Conservation (phyloP, 2,329 filamentous ascomycete species). For the Claviceps sp. region DNA sequence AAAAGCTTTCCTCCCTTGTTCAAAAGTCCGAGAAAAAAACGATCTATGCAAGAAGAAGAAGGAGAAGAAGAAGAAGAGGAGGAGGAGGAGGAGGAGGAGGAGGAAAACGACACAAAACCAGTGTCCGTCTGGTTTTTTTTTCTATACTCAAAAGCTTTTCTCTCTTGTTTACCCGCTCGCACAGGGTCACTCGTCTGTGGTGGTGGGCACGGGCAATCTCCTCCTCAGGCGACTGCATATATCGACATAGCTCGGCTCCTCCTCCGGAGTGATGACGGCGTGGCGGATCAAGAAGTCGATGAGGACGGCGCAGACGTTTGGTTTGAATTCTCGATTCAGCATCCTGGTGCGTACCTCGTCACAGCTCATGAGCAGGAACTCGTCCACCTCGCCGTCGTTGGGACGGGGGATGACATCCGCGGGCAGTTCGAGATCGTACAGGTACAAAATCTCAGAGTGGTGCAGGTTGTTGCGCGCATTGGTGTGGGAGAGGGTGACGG, state of each 20-base stretch:
- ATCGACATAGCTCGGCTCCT: slow-evolving; percentile 59
- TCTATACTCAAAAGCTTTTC: no score
- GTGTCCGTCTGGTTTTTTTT: no score
- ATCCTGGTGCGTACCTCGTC: slow-evolving; percentile 46
- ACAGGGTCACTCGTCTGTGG: slow-evolving; percentile 8
- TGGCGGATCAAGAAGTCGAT: slow-evolving; percentile 74
- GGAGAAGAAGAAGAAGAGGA: no score
- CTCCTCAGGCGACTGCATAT: slow-evolving; percentile 39
- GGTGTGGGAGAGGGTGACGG: slow-evolving; percentile 21
- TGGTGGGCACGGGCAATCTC: slow-evolving; percentile 26
- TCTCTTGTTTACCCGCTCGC: no score
- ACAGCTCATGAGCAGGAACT: slow-evolving; percentile 56
- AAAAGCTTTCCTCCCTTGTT: no score
- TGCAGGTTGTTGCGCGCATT: slow-evolving; percentile 15
- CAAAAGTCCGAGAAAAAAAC: no score
- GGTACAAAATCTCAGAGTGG: slow-evolving; percentile 39
- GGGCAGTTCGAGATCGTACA: slow-evolving; percentile 62
- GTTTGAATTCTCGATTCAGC: slow-evolving; percentile 62
- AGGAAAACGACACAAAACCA: no score
- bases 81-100: no score
- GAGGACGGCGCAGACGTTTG: slow-evolving; percentile 65
- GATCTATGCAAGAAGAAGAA: no score
- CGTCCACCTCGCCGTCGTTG: slow-evolving; percentile 65
- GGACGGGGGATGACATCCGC: slow-evolving; percentile 47
- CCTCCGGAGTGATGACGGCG: slow-evolving; percentile 57